These are phyloP conservation scores for Alloascoidea hylecoeti DNA, from an alignment of 805 yeast genomes.

Conservation along the genomic window DNA sequence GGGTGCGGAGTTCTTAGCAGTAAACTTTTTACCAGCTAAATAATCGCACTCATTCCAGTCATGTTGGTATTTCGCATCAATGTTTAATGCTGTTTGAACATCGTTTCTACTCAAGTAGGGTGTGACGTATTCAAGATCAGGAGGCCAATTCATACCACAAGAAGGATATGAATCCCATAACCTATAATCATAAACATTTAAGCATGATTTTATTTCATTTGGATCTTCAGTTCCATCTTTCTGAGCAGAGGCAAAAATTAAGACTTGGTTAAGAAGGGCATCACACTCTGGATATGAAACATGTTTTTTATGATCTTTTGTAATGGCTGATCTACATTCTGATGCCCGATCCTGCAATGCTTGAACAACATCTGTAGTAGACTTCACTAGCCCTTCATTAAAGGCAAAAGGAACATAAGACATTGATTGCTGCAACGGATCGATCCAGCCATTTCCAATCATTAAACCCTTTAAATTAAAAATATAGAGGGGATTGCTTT, in stretches of 20 bases:
- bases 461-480: conserved; percentile 48
- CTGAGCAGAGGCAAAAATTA: conserved; percentile 15
- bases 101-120: conserved; percentile 31
- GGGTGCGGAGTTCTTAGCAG: conserved; percentile 39
- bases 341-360: conserved; percentile 8
- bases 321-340: conserved; percentile 9
- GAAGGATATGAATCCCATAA: conserved; percentile 62
- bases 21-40: conserved; percentile 37
- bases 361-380: conserved; percentile 13
- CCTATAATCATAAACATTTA: conserved; percentile 74
- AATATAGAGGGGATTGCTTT: conserved; percentile 5
- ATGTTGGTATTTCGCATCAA: conserved; percentile 13
- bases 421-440: conserved; percentile 73
- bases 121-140: conserved; percentile 31
- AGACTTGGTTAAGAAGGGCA: conserved; percentile 15
- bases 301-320: conserved; percentile 9
- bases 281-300: conserved; percentile 31
- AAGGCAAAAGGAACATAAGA: conserved; percentile 64
- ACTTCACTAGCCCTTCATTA: conserved; percentile 38
- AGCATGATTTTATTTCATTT: conserved; percentile 32
- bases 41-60: conserved; percentile 75
- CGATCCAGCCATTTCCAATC: conserved; percentile 93
- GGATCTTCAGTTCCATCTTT: conserved; percentile 3
- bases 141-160: conserved; percentile 94
- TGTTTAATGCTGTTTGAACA: conserved; percentile 38